Evolutionary conservation across 2,329 filamentous ascomycete species (phyloP), one percentile per base, ranked within the genome.

Genomic region (Sarocladium brachiariae): DNA sequence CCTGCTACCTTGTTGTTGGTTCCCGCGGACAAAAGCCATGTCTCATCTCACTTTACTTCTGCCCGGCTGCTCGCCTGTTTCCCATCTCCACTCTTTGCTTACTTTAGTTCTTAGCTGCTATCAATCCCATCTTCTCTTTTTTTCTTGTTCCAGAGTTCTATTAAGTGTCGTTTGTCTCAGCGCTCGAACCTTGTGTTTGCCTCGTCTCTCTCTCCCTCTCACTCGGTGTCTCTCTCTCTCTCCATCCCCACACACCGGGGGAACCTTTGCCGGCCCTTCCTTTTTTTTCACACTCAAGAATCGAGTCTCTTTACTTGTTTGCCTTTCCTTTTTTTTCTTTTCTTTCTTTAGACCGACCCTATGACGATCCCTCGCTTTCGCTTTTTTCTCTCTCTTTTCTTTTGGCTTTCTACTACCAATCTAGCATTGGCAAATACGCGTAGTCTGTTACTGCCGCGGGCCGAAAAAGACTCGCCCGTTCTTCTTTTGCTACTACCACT

Each of bases 301-400:
- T n/a, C n/a, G n/a, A n/a, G n/a, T n/a, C n/a, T n/a, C n/a, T n/a
- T n/a, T n/a, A n/a, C n/a, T n/a, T n/a, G n/a, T n/a, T n/a, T n/a
- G n/a, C n/a, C n/a, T n/a, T 4, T 30, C 39, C 21, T n/a, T 41
- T 21, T 19, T n/a, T 24, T 9, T 24, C 4, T 19, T 6, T 41
- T 41, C 9, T 41, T 21, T 24, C 16, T 41, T 24, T 41, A n/a
- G n/a, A n/a, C n/a, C n/a, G n/a, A n/a, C n/a, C n/a, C n/a, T n/a
- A n/a, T n/a, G n/a, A n/a, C n/a, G n/a, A n/a, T n/a, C n/a, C n/a
- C n/a, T n/a, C n/a, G n/a, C n/a, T n/a, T n/a, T n/a, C n/a, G n/a
- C n/a, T n/a, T n/a, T n/a, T n/a, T n/a, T n/a, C n/a, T 45, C 39
- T 45, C 39, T 45, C 39, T 41, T 41, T 41, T 21, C 37, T 41